Evolutionary conservation across 768 basidiomycete species (phyloP).

Genomic region (Termitomyces sp.): DNA sequence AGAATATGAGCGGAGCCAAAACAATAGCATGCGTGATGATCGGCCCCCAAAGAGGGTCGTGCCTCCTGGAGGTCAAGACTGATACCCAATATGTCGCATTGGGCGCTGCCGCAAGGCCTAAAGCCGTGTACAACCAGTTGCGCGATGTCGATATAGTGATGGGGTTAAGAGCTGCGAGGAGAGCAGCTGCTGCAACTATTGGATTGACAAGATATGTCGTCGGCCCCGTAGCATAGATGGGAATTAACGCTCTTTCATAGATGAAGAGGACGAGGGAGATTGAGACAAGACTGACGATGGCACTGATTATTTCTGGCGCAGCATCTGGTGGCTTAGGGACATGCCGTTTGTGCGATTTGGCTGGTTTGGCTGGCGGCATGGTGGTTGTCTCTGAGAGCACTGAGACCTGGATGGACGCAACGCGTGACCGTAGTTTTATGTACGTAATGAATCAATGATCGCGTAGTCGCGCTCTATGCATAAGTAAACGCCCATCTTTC

Average conservation of each 20-base stretch:
- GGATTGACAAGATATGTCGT: constrained; percentile 46
- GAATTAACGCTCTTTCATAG: constrained; percentile 62
- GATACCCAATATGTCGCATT: constrained; percentile 67
- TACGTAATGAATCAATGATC: too few species aligned
- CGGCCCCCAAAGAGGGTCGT: constrained; percentile 54
- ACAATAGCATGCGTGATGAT: constrained; percentile 53
- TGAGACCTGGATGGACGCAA: background rate
- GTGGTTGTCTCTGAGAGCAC: constrained; percentile 8
- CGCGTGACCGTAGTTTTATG: background rate
- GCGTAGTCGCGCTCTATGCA: too few species aligned
- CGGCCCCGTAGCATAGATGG: constrained; percentile 64
- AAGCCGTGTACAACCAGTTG: constrained; percentile 34
- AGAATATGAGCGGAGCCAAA: constrained; percentile 53
- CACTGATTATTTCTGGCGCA: constrained; percentile 5
- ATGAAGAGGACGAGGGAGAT: constrained; percentile 58
- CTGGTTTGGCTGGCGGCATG: constrained; percentile 9
- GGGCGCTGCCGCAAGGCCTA: constrained; percentile 45
- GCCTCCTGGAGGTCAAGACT: constrained; percentile 51
- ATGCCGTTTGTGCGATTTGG: background rate
- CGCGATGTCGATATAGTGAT: constrained; percentile 28
- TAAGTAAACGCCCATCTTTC: too few species aligned
- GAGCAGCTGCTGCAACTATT: constrained; percentile 29
- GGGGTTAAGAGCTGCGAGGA: constrained; percentile 37
- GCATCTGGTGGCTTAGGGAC: constrained; percentile 3
- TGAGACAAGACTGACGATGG: constrained; percentile 11